Conservation (phyloP, 306 rosid genomes). For the Prunus mume region DNA sequence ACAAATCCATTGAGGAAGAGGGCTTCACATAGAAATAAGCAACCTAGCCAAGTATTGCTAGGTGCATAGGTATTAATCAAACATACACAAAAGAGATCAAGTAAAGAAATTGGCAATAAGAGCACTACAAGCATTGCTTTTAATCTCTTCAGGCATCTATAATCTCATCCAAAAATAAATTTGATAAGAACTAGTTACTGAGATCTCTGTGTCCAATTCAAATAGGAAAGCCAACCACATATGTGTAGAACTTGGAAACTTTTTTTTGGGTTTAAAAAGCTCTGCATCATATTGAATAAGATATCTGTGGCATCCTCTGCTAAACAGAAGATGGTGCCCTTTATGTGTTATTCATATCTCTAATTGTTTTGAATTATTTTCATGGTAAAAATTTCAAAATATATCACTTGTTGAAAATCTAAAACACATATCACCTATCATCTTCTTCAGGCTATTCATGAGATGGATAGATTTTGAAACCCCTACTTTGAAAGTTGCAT, state of each 20-base stretch:
- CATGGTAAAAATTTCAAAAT: not conserved
- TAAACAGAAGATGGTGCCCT: too few species aligned
- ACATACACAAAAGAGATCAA: not conserved
- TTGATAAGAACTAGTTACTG: too few species aligned
- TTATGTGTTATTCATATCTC: too few species aligned
- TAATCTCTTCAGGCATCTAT: not conserved
- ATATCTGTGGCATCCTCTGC: too few species aligned
- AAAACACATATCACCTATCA: not conserved
- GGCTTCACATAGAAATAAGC: not conserved
- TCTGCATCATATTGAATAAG: not conserved
- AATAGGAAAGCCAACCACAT: not conserved
- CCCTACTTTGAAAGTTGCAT: not conserved
- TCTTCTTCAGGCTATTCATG: not conserved
- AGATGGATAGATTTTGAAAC: not conserved
- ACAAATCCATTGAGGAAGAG: conserved; percentile 1
- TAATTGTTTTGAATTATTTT: too few species aligned
- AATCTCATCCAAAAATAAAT: too few species aligned
- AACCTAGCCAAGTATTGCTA: not conserved
- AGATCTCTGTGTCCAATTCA: not conserved
- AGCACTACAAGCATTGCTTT: not conserved
- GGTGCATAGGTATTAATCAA: not conserved
- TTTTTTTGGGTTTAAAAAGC: not conserved
- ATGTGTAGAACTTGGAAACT: not conserved
- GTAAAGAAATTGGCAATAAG: not conserved
- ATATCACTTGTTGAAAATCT: not conserved